Base-by-base conservation (phyloP, 208 protist species). In the Wallacemonas sp. region DNA sequence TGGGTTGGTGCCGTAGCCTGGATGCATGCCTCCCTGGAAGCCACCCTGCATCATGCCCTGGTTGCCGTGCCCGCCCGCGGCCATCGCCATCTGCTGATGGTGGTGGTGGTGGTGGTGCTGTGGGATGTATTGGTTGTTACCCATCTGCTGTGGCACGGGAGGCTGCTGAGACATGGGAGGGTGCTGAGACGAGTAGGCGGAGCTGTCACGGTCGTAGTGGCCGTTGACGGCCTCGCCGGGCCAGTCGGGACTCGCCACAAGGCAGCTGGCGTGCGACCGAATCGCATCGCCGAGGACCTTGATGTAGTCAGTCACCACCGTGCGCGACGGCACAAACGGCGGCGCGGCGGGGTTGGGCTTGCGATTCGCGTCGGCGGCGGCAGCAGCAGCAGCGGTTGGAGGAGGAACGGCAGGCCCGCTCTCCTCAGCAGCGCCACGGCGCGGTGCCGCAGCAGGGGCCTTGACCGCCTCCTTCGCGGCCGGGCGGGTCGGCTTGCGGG, bases 131-230 rank as follows among this genome's bases (percentile, higher is more conserved):
- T 61, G 49, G 44, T 46, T 75, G 29, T 2, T 57, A 44, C 55
- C 52, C 36, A 16, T 4, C 17, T 68, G 68, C 47, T 32, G 47
- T 49, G 26, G 46, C 46, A 46, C 34, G n/a, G 23, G 67, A 8
- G 54, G 67, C 52, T 39, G 49, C 33, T 19, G 32, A 19, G 68
- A 61, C 46, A 43, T 72, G 61, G 46, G 62, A 68, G 54, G 30
- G 12, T 61, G 70, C 63, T 55, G 48, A 16, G n/a, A n/a, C n/a
- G 85, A 85, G 69, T 92, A 89, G 11, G 74, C 65, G 27, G 83
- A 89, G 62, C 80, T 83, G 60, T 92, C 86, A 17, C 75, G 72
- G 69, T 92, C 86, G 47, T 87, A 92, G 74, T 78, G 56, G 41
- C 76, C 52, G 32, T 58, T 34, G 5, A 21, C 11, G 39, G 78